Conservation (phyloP, 345 rosid genomes). For the Ceriops decandra region DNA sequence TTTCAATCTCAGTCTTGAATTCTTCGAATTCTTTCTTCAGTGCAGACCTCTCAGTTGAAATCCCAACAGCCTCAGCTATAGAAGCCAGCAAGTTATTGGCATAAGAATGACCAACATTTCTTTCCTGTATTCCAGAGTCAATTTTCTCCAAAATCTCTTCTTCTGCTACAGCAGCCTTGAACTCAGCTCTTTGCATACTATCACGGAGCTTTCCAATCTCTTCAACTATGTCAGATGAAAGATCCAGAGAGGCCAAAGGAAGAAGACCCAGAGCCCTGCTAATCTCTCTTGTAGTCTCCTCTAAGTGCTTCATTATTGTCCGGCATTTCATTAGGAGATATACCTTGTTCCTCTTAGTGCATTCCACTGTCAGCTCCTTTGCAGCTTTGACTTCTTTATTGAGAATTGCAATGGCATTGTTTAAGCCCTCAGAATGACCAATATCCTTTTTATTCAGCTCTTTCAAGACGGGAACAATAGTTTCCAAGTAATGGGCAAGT, state of each 20-base stretch:
- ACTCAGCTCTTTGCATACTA: slow-evolving; percentile 53
- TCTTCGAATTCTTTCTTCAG: slow-evolving; percentile 54
- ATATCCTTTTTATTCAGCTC: slow-evolving; percentile 40
- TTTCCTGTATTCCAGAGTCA: slow-evolving; percentile 64
- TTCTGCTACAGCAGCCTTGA: slow-evolving; percentile 51
- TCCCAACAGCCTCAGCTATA: slow-evolving; percentile 62
- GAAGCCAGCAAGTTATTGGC: slow-evolving; percentile 50
- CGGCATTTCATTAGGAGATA: slow-evolving; percentile 62
- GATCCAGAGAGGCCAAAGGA: slow-evolving; percentile 52
- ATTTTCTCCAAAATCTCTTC: slow-evolving; percentile 61
- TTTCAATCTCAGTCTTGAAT: slow-evolving; percentile 62
- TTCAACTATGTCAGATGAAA: slow-evolving; percentile 42
- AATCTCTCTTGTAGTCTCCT: slow-evolving; percentile 40
- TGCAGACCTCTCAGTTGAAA: slow-evolving; percentile 44
- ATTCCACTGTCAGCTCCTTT: slow-evolving; percentile 40
- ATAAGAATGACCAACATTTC: slow-evolving; percentile 55
- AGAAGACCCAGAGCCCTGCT: slow-evolving; percentile 52
- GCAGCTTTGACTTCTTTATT: slow-evolving; percentile 47
- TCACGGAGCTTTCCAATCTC: slow-evolving; percentile 39
- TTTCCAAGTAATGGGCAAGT: slow-evolving; percentile 45
- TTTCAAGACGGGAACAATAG: slow-evolving; percentile 47
- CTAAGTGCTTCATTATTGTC: slow-evolving; percentile 37
- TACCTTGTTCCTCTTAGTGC: slow-evolving; percentile 53
- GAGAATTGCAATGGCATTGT: slow-evolving; percentile 45
- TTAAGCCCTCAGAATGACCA: slow-evolving; percentile 40